Conservation (phyloP, 176 grass and related monocot species). For the Bromus sterilis region DNA sequence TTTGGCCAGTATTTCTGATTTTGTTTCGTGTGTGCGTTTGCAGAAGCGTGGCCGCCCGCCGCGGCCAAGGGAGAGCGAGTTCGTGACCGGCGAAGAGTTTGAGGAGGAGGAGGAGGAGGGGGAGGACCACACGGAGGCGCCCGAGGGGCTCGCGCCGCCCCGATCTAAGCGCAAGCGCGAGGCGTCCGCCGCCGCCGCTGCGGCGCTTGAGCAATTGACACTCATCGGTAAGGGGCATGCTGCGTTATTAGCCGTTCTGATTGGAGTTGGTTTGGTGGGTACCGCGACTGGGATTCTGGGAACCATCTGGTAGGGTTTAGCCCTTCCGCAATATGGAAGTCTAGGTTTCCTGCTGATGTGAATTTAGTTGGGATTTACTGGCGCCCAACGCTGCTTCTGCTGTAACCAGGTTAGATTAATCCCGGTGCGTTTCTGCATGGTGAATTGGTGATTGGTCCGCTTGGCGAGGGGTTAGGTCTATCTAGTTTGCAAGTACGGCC, state of each 20-base stretch:
- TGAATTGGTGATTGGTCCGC: not conserved
- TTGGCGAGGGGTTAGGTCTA: not conserved
- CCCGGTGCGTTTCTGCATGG: not conserved
- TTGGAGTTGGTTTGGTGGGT: not conserved
- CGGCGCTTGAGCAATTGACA: not conserved
- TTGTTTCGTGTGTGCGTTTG: not conserved
- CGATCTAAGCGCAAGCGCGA: slow-evolving; percentile 43
- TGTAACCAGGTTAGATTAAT: not conserved
- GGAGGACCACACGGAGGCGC: not conserved
- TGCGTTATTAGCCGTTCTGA: not conserved
- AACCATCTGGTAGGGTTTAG: not conserved
- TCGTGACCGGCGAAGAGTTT: slow-evolving; percentile 2
- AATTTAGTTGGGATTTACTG: not conserved
- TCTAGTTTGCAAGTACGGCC: not conserved
- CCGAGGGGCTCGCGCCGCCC: slow-evolving; percentile 3
- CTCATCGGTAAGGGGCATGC: slow-evolving; percentile 30
- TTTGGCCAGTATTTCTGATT: not conserved
- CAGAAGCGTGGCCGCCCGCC: slow-evolving; percentile 48
- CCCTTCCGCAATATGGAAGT: not conserved
- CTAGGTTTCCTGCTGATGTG: not conserved
- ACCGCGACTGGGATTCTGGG: not conserved
- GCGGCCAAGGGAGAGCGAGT: slow-evolving; percentile 21
- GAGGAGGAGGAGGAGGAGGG: slow-evolving; percentile 13
- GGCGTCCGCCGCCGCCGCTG: not conserved
- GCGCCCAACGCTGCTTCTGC: not conserved